These are phyloP conservation scores for Chaetomium olivaceum DNA, from an alignment of 2,329 filamentous ascomycete species.

Conservation along the genomic window DNA sequence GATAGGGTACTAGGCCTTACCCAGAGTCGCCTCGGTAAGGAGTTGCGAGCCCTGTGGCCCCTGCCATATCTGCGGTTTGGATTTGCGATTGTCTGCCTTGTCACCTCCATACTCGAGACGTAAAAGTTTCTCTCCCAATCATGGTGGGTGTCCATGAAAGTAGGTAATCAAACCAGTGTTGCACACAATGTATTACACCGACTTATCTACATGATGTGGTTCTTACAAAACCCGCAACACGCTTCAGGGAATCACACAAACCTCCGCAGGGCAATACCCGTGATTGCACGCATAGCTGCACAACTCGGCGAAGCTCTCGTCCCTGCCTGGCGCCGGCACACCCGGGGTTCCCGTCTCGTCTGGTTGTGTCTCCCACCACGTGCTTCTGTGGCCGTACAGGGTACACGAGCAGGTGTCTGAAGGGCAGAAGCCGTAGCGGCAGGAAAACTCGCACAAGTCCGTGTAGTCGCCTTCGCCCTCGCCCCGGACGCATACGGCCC, in stretches of 20 bases:
- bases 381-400: not conserved
- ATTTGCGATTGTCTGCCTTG: not conserved
- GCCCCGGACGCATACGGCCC: constrained; percentile 7
- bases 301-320: not conserved
- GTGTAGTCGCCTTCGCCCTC: constrained; percentile 2
- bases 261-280: not conserved
- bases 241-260: not conserved
- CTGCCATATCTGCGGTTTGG: too few species aligned
- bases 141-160: too few species aligned
- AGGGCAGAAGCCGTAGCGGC: not conserved
- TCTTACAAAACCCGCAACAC: too few species aligned
- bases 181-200: too few species aligned
- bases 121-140: too few species aligned
- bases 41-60: too few species aligned
- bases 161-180: too few species aligned
- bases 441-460: constrained; percentile 4
- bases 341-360: not conserved
- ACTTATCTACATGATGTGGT: too few species aligned
- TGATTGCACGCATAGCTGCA: not conserved
- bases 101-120: not conserved
- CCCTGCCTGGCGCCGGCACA: not conserved
- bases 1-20: too few species aligned
- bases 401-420: not conserved
- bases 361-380: not conserved
- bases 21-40: too few species aligned